Evolutionary conservation across 2,329 filamentous ascomycete species (phyloP).

Genomic region (Coleophoma eucalyptorum): DNA sequence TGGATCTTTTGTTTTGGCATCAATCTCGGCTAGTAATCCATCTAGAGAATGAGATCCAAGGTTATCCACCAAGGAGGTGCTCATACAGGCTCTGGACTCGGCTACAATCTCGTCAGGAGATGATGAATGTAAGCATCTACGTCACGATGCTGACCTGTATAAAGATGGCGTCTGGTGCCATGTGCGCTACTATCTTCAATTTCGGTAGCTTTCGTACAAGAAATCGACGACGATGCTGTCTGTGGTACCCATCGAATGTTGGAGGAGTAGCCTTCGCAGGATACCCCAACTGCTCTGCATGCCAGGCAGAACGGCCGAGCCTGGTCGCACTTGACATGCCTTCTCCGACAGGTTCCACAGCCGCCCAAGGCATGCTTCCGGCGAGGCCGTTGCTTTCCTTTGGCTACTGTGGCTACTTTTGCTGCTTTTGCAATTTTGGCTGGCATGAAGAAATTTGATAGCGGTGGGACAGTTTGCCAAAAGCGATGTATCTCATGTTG

Average conservation of each 20-base stretch:
- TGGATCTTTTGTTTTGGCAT: slow-evolving; percentile 21
- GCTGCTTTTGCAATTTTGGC: neutral
- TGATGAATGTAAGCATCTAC: neutral
- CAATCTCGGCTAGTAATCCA: slow-evolving; percentile 28
- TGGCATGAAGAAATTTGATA: neutral
- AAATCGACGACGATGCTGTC: neutral
- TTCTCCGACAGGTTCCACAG: slow-evolving; percentile 29
- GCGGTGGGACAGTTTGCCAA: neutral
- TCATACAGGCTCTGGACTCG: slow-evolving; percentile 27
- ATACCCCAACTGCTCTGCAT: slow-evolving; percentile 16
- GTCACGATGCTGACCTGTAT: slow-evolving; percentile 4
- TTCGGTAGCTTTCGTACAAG: neutral
- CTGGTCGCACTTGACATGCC: slow-evolving; percentile 33
- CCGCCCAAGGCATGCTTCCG: slow-evolving; percentile 26
- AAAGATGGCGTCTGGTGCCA: slow-evolving; percentile 8
- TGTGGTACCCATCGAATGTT: slow-evolving; percentile 26
- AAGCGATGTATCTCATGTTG: no score
- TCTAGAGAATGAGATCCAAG: slow-evolving; percentile 27
- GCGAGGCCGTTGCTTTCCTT: neutral
- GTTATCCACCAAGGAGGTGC: slow-evolving; percentile 19
- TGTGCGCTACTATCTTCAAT: slow-evolving; percentile 9
- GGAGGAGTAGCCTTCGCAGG: slow-evolving; percentile 27
- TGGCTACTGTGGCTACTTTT: neutral
- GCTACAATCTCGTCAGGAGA: slow-evolving; percentile 1
- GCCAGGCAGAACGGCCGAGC: slow-evolving; percentile 27